These are phyloP conservation scores for Dactylonectria macrodidyma DNA, from an alignment of 2,329 filamentous ascomycete species.

Conservation along the genomic window DNA sequence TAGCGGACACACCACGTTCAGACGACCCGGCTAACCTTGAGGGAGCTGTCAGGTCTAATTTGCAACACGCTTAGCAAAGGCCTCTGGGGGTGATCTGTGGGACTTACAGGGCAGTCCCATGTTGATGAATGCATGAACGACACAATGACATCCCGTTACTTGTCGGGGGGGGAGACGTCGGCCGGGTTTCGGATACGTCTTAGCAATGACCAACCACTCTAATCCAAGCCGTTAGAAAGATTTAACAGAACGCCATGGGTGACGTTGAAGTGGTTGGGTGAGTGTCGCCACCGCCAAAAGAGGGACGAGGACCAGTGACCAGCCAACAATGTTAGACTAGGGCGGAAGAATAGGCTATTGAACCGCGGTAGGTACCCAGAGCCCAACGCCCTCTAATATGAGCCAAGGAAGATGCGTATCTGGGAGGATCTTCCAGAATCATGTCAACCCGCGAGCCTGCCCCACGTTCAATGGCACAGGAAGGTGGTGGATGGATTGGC, in stretches of 20 bases:
- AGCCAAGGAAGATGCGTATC: slow-evolving; percentile 40
- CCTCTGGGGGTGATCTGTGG: slow-evolving; percentile 38
- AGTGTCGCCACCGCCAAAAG: not conserved
- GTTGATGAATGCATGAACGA: slow-evolving; percentile 45
- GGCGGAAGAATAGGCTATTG: slow-evolving; percentile 24
- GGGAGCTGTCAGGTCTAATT: slow-evolving; percentile 35
- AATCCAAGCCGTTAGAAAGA: slow-evolving; percentile 9
- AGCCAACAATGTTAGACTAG: not conserved
- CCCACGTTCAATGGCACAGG: slow-evolving; percentile 34
- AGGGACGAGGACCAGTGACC: slow-evolving; percentile 2
- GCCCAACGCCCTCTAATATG: slow-evolving; percentile 34
- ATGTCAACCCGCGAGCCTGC: slow-evolving; percentile 45
- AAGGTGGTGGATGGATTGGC: slow-evolving; percentile 38
- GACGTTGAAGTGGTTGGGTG: slow-evolving; percentile 1
- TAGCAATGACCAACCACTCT: slow-evolving; percentile 9
- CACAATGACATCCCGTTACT: slow-evolving; percentile 27
- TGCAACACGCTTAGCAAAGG: slow-evolving; percentile 33
- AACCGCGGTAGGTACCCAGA: slow-evolving; percentile 33
- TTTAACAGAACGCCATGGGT: not conserved
- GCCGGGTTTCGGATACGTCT: slow-evolving; percentile 19
- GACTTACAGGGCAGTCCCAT: slow-evolving; percentile 32
- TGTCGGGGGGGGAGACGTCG: slow-evolving; percentile 28
- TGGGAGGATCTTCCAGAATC: slow-evolving; percentile 51
- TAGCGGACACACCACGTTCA: slow-evolving; percentile 40
- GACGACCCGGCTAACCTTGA: slow-evolving; percentile 25